Percentiles rank a stretch among this genome's conserved stretches.
Evolutionary conservation across 2,329 filamentous ascomycete species (phyloP).

Genomic region (Rutstroemia sp.): DNA sequence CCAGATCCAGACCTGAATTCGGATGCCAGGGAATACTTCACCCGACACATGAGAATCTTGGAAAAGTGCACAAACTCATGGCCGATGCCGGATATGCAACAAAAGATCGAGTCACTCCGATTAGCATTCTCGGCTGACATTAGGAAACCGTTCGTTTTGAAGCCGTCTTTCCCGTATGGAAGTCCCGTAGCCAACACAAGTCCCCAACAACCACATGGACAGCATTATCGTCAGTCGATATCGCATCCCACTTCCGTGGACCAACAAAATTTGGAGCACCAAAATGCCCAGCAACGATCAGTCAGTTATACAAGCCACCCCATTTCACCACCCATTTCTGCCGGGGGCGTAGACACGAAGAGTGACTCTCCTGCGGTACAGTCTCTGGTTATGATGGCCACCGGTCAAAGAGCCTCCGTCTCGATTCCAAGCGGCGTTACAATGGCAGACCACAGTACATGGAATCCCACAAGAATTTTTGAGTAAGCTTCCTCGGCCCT

Average conservation of each 20-base stretch:
- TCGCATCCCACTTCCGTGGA: conserved; percentile 24
- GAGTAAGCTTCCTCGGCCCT: conserved; percentile 54
- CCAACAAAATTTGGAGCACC: conserved; percentile 42
- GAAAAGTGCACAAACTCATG: conserved; percentile 77
- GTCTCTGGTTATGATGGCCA: conserved; percentile 65
- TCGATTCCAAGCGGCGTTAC: conserved; percentile 26
- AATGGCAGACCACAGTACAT: conserved; percentile 56
- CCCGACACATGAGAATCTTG: conserved; percentile 86
- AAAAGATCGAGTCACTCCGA: conserved; percentile 80
- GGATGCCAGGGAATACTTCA: conserved; percentile 83
- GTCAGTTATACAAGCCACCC: conserved; percentile 64
- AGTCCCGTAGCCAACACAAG: conserved; percentile 46
- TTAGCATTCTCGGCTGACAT: conserved; percentile 86
- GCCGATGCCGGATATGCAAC: conserved; percentile 85
- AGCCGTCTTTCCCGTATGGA: conserved; percentile 78
- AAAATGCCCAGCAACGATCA: conserved; percentile 41
- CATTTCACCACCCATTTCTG: conserved; percentile 74
- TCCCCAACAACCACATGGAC: conserved; percentile 16
- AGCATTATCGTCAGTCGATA: conserved; percentile 25
- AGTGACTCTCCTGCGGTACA: conserved; percentile 68
- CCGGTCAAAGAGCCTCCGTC: conserved; percentile 41
- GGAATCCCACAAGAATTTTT: conserved; percentile 86
- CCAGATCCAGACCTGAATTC: conserved; percentile 82
- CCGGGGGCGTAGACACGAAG: conserved; percentile 64
- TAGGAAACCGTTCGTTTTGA: conserved; percentile 80